Evolutionary conservation across 306 rosid species (phyloP), one percentile per base, ranked within the genome.

Genomic region (Ziziphus jujuba): DNA sequence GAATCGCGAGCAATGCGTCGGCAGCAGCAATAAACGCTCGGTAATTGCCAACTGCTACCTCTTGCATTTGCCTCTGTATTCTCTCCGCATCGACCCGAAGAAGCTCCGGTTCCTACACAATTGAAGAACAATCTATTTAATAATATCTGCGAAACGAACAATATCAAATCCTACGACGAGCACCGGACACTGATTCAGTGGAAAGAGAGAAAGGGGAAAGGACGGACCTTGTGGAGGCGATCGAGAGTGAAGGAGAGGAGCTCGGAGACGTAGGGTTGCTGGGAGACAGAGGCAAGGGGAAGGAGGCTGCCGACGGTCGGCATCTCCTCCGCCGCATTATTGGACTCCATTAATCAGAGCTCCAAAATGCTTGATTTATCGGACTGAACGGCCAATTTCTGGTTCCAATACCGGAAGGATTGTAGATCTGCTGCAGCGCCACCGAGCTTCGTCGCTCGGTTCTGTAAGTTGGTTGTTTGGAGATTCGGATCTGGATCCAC

Each of bases 1-100:
- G 90, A 76, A 95, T 91, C 23, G 91, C 89, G 34, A 88, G 84
- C 84, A 95, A 82, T 12, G 96, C 91, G 36, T 91, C 97, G 2
- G 97, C 90, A 17, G 99, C 96, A 31, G 97, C 76, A 44, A 95
- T 95, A 80, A 91, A 95, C 0, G 95, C 90, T 15, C 92, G 87
- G 84, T 95, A 95, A 69, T 89, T 95, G 22, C 77, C 86, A 16
- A 95, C 92, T 2, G 99, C 99, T 67, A 90, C 99, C 84, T 95
- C 99, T 45, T 95, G 97, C 93, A 95, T 88, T 85, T 95, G 99
- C 79, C 96, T 77, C 83, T 88, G 95, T 70, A 95, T 95, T 63
- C 99, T 87, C 79, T 95, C 99, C 66, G 97, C 96, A 69, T 95
- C 99, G 28, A 95, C 97, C 38, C 96, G 96, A 20, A 95, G 99